A percentile compares a stretch with the other conserved stretches of the same genome.
These are phyloP conservation scores for Gossypium schwendimanii DNA, from an alignment of 441 rosid genomes.

Conservation along the genomic window DNA sequence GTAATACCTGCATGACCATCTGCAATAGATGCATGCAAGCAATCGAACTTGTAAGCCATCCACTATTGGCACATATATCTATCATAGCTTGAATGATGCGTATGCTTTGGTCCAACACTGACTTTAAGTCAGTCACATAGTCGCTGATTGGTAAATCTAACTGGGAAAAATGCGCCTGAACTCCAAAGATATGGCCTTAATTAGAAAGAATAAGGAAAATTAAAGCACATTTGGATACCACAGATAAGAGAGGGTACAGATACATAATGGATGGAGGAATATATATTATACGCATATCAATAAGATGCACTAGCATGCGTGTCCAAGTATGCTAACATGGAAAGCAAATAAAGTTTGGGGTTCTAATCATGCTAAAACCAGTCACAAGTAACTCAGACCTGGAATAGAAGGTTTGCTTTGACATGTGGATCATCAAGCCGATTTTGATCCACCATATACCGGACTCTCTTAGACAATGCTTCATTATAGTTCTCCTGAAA, in stretches of 20 bases:
- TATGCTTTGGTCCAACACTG: conserved; percentile 95
- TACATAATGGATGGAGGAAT: neutral
- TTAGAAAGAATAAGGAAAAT: neutral
- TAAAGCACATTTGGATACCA: neutral
- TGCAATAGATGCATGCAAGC: conserved; percentile 96
- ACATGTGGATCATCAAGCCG: conserved; percentile 91
- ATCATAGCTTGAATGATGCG: conserved; percentile 98
- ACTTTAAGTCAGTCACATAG: conserved; percentile 89
- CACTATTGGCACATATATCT: conserved; percentile 96
- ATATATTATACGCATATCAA: conserved; percentile 5
- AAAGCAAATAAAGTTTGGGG: neutral
- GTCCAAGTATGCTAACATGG: neutral
- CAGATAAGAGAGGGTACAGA: neutral
- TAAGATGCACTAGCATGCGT: neutral
- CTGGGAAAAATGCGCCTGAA: conserved; percentile 92
- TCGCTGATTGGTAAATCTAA: conserved; percentile 87
- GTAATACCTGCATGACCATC: conserved; percentile 94
- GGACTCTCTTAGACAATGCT: conserved; percentile 65
- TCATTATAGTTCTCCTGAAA: conserved; percentile 79
- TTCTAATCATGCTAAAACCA: neutral
- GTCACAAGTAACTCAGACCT: conserved; percentile 36
- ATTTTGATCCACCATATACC: conserved; percentile 63
- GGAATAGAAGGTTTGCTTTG: conserved; percentile 85
- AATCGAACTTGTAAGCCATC: conserved; percentile 95
- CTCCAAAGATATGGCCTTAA: conserved; percentile 10